These are phyloP conservation scores for Calonectria naviculata DNA, from an alignment of 2,329 filamentous ascomycete species.

Conservation along the genomic window DNA sequence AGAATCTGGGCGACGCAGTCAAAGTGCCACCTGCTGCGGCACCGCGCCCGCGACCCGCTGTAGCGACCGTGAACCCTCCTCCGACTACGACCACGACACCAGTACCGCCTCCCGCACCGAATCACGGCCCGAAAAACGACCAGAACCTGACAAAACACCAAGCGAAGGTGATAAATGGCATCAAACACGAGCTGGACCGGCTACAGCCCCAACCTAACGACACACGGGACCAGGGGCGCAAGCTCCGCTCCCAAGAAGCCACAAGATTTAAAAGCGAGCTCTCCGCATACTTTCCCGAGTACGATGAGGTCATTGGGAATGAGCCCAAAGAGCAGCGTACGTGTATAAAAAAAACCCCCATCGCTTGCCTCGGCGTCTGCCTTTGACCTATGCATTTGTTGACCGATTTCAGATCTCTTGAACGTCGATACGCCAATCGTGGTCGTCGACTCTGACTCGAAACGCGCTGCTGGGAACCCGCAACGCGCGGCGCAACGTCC, in stretches of 20 bases:
- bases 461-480: slow-evolving; percentile 39
- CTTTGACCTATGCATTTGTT: slow-evolving; percentile 14
- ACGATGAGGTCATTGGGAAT: slow-evolving; percentile 93
- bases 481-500: slow-evolving; percentile 43
- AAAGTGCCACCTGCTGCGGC: slow-evolving; percentile 41
- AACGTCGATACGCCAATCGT: slow-evolving; percentile 79
- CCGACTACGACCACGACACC: slow-evolving; percentile 25
- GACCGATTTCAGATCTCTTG: slow-evolving; percentile 70
- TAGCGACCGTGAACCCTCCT: slow-evolving; percentile 25
- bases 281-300: slow-evolving; percentile 90
- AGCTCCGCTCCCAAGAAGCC: slow-evolving; percentile 87
- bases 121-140: slow-evolving; percentile 37
- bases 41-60: slow-evolving; percentile 33
- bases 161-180: slow-evolving; percentile 70
- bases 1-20: slow-evolving; percentile 32
- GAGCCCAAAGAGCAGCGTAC: slow-evolving; percentile 82
- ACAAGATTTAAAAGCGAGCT: slow-evolving; percentile 92
- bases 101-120: slow-evolving; percentile 16
- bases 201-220: slow-evolving; percentile 62
- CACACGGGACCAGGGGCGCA: slow-evolving; percentile 73
- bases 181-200: slow-evolving; percentile 69
- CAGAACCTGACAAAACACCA: slow-evolving; percentile 60
- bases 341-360: slow-evolving; percentile 46
- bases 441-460: slow-evolving; percentile 67
- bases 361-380: slow-evolving; percentile 21